Evolutionary conservation across 2,329 filamentous ascomycete genomes (phyloP), one percentile per base, ranked within the genome.

Genomic region (Clonostachys sp.): DNA sequence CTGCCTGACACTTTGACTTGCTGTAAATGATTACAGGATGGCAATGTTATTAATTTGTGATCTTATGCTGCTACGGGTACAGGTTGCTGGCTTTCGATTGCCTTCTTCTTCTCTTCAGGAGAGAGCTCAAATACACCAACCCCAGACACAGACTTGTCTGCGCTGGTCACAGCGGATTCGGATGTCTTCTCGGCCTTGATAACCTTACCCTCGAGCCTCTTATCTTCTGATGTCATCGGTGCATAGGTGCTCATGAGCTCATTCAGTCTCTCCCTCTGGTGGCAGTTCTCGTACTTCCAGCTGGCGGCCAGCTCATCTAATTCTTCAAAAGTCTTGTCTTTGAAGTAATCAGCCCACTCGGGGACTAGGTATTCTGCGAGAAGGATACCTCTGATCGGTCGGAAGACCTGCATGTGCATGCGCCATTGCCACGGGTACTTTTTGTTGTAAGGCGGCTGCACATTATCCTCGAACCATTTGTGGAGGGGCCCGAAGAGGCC

Each of bases 301-400:
- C 60, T 64, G 9, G 58, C 65, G 2, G 76, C 76, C 34, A 80
- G 60, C 53, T 72, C 73, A 45, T 83, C 79, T 42, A 83, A 56
- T 50, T 81, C 73, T 24, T 73, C 69, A 43, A 73, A 61, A 1
- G 62, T 64, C 63, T 75, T 76, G 6, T 60, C 74, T 46, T 64
- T 62, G 55, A 83, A 84, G 36, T 78, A 65, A 49, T 72, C 70
- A 2, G 78, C 78, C 61, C 77, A 78, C 58, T 83, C 80, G 47
- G 72, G 68, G 14, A 66, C 66, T 55, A 80, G 65, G 41, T 73
- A 76, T 49, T 73, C 70, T 3, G 72, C 70, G 50, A 83, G 53
- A 3, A 65, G 53, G 20, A 58, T 61, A 38, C 65, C 65, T 1
- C 51, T 74, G 57, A 52, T 67, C 47, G 69, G 67, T 5, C 68